A percentile compares a stretch with the other conserved stretches of the same genome.
Conservation (phyloP, 2,329 filamentous ascomycete genomes). For the Neopestalotiopsis rosae region DNA sequence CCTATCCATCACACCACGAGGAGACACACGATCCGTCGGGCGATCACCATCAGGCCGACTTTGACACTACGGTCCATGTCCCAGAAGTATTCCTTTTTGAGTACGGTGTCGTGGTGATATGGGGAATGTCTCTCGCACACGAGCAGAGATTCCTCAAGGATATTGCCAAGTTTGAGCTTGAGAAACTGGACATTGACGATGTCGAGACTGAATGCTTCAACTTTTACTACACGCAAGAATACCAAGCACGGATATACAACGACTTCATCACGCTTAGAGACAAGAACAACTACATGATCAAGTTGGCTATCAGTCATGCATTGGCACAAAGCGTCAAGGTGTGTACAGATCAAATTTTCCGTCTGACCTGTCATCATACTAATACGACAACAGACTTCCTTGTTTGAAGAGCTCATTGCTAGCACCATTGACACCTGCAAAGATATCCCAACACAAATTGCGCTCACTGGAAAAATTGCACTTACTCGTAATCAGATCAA, state of each 20-base stretch:
- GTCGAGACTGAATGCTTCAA: conserved; percentile 97
- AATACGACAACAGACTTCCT: conserved; percentile 68
- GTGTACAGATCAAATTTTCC: conserved; percentile 22
- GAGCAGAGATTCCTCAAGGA: conserved; percentile 93
- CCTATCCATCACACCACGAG: conserved; percentile 34
- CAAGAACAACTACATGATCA: conserved; percentile 97
- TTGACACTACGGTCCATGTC: conserved; percentile 87
- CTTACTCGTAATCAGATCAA: conserved; percentile 91
- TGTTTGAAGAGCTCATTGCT: conserved; percentile 94
- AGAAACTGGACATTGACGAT: conserved; percentile 86
- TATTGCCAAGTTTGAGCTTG: conserved; percentile 90
- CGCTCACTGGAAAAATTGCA: conserved; percentile 88
- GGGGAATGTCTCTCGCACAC: conserved; percentile 93
- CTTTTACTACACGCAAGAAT: conserved; percentile 98
- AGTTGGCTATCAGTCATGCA: conserved; percentile 94
- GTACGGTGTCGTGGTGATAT: conserved; percentile 96
- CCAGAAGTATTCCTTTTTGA: conserved; percentile 96
- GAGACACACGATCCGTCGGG: conserved; percentile 38
- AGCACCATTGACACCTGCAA: conserved; percentile 93
- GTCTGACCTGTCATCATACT: conserved; percentile 13
- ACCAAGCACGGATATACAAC: conserved; percentile 98
- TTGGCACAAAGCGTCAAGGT: conserved; percentile 95
- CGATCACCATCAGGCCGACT: conserved; percentile 62
- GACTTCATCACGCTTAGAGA: conserved; percentile 96
- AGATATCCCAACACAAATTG: conserved; percentile 91